These are phyloP conservation scores for Conoideocrella luteorostrata DNA, from an alignment of 2,329 filamentous ascomycete species.

Conservation along the genomic window DNA sequence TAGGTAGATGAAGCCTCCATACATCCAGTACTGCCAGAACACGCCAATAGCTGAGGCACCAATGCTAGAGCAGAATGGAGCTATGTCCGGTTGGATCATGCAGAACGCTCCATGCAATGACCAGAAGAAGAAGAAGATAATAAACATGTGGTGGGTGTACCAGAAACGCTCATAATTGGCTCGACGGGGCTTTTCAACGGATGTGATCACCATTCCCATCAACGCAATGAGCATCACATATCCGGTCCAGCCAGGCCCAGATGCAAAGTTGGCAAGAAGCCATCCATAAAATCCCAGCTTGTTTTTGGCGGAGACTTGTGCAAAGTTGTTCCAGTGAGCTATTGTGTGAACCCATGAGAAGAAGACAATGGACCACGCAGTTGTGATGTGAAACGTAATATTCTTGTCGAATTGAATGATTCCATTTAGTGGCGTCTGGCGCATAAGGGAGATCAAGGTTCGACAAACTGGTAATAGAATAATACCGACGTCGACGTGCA, in stretches of 20 bases:
- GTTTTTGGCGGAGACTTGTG: slow-evolving; percentile 67
- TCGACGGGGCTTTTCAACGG: slow-evolving; percentile 68
- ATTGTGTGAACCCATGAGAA: slow-evolving; percentile 83
- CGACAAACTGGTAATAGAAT: slow-evolving; percentile 78
- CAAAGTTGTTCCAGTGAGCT: slow-evolving; percentile 83
- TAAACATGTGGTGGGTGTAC: slow-evolving; percentile 85
- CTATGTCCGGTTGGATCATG: slow-evolving; percentile 81
- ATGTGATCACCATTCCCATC: slow-evolving; percentile 73
- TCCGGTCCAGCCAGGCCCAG: slow-evolving; percentile 78
- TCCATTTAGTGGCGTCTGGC: slow-evolving; percentile 76
- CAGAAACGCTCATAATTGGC: slow-evolving; percentile 87
- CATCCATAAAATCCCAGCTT: slow-evolving; percentile 73
- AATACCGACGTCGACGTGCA: slow-evolving; percentile 77
- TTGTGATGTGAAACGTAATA: slow-evolving; percentile 80
- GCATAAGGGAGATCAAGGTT: slow-evolving; percentile 73
- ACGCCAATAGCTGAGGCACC: slow-evolving; percentile 62
- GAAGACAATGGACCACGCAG: slow-evolving; percentile 83
- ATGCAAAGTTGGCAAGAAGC: slow-evolving; percentile 68
- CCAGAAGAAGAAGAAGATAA: slow-evolving; percentile 87
- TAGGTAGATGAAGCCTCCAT: slow-evolving; percentile 73
- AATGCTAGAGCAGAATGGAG: slow-evolving; percentile 68
- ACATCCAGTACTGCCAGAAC: slow-evolving; percentile 89
- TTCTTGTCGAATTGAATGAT: slow-evolving; percentile 88
- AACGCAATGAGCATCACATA: slow-evolving; percentile 77
- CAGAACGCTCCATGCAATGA: slow-evolving; percentile 84